Conservation (phyloP, 257 asterid species). For the Eucommia ulmoides region DNA sequence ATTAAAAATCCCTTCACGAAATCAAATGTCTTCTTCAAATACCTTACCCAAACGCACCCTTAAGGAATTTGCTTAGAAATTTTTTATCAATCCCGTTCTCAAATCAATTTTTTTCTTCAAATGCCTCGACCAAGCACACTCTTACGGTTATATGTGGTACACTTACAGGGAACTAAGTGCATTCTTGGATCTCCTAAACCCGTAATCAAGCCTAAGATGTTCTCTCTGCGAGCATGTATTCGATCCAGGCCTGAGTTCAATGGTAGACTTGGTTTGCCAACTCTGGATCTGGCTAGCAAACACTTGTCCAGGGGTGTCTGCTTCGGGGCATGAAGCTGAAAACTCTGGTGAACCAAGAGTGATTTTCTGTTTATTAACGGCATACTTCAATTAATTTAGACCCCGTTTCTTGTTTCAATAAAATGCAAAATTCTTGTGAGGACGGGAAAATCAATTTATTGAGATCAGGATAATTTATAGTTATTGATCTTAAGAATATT, state of each 20-base stretch:
- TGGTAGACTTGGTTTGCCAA: slow-evolving; percentile 24
- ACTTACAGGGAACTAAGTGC: slow-evolving; percentile 61
- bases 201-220: slow-evolving; percentile 35
- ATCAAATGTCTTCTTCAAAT: no score
- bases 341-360: slow-evolving; percentile 18
- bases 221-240: slow-evolving; percentile 21
- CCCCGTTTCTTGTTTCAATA: background rate
- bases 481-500: background rate
- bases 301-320: slow-evolving; percentile 34
- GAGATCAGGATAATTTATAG: background rate
- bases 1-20: no score
- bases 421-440: background rate
- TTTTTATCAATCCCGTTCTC: slow-evolving; percentile 5
- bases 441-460: background rate
- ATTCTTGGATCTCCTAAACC: slow-evolving; percentile 41
- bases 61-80: no score
- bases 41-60: no score
- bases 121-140: no score
- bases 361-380: slow-evolving; percentile 9
- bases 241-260: slow-evolving; percentile 21
- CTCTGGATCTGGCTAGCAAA: slow-evolving; percentile 21
- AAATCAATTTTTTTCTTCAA: no score
- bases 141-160: slow-evolving; percentile 18
- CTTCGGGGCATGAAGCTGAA: slow-evolving; percentile 33
- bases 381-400: slow-evolving; percentile 6